These are phyloP conservation scores for Amorphotheca resinae DNA, from an alignment of 495 filamentous ascomycete species.

Conservation along the genomic window DNA sequence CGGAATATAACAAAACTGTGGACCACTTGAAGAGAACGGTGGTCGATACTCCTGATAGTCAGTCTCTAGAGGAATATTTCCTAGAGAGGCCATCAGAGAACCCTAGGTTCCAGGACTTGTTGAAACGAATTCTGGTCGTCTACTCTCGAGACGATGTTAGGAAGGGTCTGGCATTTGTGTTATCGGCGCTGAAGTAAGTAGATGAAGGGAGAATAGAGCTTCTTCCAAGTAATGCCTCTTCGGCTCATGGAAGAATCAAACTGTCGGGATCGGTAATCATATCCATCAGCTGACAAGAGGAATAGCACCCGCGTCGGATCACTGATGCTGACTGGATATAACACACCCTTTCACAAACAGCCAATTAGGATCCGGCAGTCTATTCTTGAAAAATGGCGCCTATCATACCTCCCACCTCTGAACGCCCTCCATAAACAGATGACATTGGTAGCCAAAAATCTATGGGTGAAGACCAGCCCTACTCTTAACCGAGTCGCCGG, in stretches of 20 bases:
- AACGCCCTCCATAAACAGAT: conserved; percentile 45
- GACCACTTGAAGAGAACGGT: conserved; percentile 9
- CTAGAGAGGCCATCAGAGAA: conserved; percentile 37
- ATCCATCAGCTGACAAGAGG: conserved; percentile 1
- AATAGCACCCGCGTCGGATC: conserved; percentile 56
- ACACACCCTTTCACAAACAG: conserved; percentile 49
- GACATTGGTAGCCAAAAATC: conserved; percentile 37
- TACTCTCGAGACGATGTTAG: conserved; percentile 34
- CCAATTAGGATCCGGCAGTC: conserved; percentile 45
- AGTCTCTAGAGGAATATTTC: conserved; percentile 30
- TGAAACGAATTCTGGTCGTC: conserved; percentile 32
- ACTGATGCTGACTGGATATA: conserved; percentile 51
- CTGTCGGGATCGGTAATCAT: too few relatives aligned
- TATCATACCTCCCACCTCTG: conserved; percentile 45
- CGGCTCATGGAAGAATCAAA: too few relatives aligned
- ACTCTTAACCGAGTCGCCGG: conserved; percentile 44
- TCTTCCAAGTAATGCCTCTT: neutral
- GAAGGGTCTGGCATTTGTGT: conserved; percentile 37
- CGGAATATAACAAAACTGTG: conserved; percentile 14
- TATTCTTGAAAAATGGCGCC: conserved; percentile 45
- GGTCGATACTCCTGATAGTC: conserved; percentile 4
- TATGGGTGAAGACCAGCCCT: conserved; percentile 49
- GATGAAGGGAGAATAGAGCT: neutral
- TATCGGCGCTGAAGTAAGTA: conserved; percentile 43
- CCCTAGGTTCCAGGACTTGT: conserved; percentile 30